Evolutionary conservation across 768 basidiomycete species (phyloP).

Genomic region (Steccherinum ochraceum): DNA sequence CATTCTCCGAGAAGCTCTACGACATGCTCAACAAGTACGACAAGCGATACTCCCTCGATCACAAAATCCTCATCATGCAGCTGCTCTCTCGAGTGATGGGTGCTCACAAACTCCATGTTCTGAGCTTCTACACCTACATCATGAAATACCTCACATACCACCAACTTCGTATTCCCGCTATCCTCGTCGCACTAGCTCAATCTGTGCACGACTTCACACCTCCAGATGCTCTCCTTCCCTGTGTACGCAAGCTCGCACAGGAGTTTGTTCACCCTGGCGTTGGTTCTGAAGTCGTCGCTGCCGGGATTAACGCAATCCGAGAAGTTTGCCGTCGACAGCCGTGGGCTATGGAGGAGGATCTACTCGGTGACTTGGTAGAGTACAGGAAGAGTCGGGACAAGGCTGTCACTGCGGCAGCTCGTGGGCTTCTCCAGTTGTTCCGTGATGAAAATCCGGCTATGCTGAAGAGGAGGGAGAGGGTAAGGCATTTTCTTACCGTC

Average conservation of each 20-base stretch:
- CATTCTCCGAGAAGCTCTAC: conserved; percentile 91
- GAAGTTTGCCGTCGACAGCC: conserved; percentile 94
- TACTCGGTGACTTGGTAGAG: conserved; percentile 87
- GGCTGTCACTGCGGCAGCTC: conserved; percentile 80
- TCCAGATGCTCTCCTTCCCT: conserved; percentile 85
- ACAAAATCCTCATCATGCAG: conserved; percentile 97
- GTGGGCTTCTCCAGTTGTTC: conserved; percentile 84
- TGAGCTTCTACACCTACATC: conserved; percentile 94
- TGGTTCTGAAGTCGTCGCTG: conserved; percentile 89
- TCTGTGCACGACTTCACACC: conserved; percentile 94
- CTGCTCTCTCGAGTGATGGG: conserved; percentile 93
- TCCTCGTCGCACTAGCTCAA: conserved; percentile 91
- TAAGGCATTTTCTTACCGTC: conserved; percentile 27
- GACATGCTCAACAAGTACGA: conserved; percentile 79
- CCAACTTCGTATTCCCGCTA: conserved; percentile 87
- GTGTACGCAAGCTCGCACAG: conserved; percentile 84
- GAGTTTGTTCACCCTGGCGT: conserved; percentile 99
- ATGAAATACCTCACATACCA: conserved; percentile 89
- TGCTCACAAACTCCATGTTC: conserved; percentile 85
- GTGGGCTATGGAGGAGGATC: conserved; percentile 94
- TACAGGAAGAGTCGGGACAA: conserved; percentile 96
- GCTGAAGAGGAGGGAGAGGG: conserved; percentile 83
- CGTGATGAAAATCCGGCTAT: conserved; percentile 94
- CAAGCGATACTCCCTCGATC: conserved; percentile 93
- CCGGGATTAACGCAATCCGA: conserved; percentile 92